Evolutionary conservation across 2,329 filamentous ascomycete species (phyloP), one percentile per base, ranked within the genome.

Genomic region (Cryphonectria carpinicola): DNA sequence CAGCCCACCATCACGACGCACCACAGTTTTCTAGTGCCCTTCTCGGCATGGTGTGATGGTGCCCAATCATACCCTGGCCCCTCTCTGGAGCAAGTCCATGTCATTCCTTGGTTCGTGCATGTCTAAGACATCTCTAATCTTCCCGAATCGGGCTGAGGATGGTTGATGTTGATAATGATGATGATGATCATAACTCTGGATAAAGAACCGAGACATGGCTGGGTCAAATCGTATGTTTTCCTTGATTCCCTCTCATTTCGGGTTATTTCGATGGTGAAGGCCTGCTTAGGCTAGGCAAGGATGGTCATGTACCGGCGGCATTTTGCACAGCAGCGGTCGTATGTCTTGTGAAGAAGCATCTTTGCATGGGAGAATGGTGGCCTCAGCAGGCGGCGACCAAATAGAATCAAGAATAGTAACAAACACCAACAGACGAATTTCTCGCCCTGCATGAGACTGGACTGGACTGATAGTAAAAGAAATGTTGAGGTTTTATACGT

Each of bases 401-500:
- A 43, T 17, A 17, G 41, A 22, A 49, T 5, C 17, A 22, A 4
- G 17, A 49, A 49, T 43, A 43, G 14, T 17, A 17, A 43, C 2
- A 43, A 17, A 43, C 13, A 43, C 3, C 37, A 39, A 39, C 7
- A 39, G 37, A 39, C 37, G 37, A 39, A 39, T 39, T 39, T 11
- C 37, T 39, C 37, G 37, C 37, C 37, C 37, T 39, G 37, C 37
- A 39, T 11, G 37, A 17, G 8, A 22, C 46, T 8, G 46, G 49
- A 52, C 49, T 52, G 49, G 22, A n/a, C 10, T 28, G 52, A 25
- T 28, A 32, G 13, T 32, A 56, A 56, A 56, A 28, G 13, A 56
- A 17, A 28, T 4, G 17, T 58, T 14, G 54, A 58, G 69, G 49
- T 63, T 52, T 58, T 49, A 54, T 71, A 49, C 54, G 63, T 72